A percentile compares a stretch with the other conserved stretches of the same genome.
Conservation (phyloP, 2,329 filamentous ascomycete species). For the Curvularia eragrostidis region DNA sequence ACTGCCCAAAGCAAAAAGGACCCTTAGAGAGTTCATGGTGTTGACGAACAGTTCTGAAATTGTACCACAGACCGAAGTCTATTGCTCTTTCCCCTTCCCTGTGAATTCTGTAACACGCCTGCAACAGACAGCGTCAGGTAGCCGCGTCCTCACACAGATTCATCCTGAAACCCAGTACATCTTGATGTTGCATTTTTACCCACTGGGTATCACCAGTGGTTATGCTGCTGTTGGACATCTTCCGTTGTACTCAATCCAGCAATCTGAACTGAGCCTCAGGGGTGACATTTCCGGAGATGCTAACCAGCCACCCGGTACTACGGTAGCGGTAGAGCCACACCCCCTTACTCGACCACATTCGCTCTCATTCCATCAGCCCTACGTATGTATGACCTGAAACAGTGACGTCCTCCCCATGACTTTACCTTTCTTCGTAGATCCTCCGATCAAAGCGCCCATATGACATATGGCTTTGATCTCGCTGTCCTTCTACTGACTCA, state of each 20-base stretch:
- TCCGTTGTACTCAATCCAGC: background rate
- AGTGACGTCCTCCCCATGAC: constrained; percentile 3
- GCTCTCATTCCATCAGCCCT: constrained; percentile 4
- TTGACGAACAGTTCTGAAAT: constrained; percentile 3
- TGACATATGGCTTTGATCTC: constrained; percentile 1
- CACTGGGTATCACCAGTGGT: background rate
- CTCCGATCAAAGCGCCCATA: constrained; percentile 9
- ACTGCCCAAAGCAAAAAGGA: constrained; percentile 14
- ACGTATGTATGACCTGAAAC: constrained; percentile 9
- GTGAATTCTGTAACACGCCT: constrained; percentile 25
- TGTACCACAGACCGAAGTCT: constrained; percentile 11
- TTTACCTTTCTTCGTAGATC: background rate
- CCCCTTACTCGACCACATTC: background rate
- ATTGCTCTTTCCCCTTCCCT: constrained; percentile 7
- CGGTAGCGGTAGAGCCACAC: background rate
- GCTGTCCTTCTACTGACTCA: background rate
- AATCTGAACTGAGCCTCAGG: constrained; percentile 1
- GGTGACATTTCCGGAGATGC: background rate
- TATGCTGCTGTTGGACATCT: background rate
- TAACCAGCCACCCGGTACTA: constrained; percentile 1
- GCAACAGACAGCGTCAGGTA: constrained; percentile 21
- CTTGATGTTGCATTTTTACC: background rate
- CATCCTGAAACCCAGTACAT: background rate
- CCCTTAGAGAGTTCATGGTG: constrained; percentile 20
- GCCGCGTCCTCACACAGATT: background rate